These are phyloP conservation scores for Nosema muscidifuracis DNA, from an alignment of 371 early-diverging fungal genomes.

Conservation along the genomic window DNA sequence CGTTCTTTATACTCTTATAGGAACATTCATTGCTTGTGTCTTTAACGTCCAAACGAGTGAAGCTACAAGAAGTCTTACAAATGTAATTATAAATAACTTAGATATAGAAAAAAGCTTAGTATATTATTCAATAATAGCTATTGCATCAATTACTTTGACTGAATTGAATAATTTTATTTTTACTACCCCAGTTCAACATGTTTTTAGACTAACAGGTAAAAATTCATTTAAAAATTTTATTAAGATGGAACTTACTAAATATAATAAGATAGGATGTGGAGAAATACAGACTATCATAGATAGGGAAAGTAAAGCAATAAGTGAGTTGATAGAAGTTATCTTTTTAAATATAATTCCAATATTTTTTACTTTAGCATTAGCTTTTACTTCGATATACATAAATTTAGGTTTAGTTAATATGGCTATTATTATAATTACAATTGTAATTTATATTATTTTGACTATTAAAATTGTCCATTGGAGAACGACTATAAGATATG, in stretches of 20 bases:
- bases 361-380: slow-evolving; percentile 5
- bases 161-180: slow-evolving; percentile 51
- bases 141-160: slow-evolving; percentile 22
- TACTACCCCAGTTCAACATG: slow-evolving; percentile 41
- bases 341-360: slow-evolving; percentile 49
- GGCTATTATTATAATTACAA: slow-evolving; percentile 32
- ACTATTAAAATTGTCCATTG: slow-evolving; percentile 58
- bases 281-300: slow-evolving; percentile 53
- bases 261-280: slow-evolving; percentile 41
- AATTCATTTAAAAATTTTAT: slow-evolving; percentile 52
- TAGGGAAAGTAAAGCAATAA: slow-evolving; percentile 53
- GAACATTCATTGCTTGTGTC: background rate
- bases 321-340: slow-evolving; percentile 58
- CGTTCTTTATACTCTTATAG: background rate
- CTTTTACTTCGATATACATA: background rate
- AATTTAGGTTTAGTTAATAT: slow-evolving; percentile 27
- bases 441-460: slow-evolving; percentile 37
- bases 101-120: background rate
- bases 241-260: slow-evolving; percentile 34
- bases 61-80: background rate
- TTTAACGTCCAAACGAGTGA: background rate
- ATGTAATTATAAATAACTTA: background rate
- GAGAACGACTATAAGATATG: slow-evolving; percentile 52
- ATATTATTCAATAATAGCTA: slow-evolving; percentile 1
- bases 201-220: slow-evolving; percentile 40